Percentiles rank a stretch among this genome's conserved stretches.
Conservation (phyloP, 2,329 filamentous ascomycete species). For the Dothideomycetes sp. region DNA sequence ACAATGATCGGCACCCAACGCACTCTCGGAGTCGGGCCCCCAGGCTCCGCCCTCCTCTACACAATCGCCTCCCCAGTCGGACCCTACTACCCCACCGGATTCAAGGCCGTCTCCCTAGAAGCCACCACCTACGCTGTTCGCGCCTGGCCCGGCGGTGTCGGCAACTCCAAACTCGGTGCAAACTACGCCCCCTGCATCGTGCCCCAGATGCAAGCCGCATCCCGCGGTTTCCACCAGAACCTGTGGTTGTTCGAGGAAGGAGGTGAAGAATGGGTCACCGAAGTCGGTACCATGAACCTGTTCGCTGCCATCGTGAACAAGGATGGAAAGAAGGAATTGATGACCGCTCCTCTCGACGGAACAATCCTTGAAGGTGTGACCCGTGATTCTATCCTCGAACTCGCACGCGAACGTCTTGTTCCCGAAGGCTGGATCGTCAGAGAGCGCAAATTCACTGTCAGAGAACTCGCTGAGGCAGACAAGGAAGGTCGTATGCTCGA, state of each 20-base stretch:
- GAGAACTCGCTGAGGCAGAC: conserved; percentile 70
- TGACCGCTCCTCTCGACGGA: conserved; percentile 92
- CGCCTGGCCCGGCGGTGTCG: conserved; percentile 94
- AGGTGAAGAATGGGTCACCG: conserved; percentile 80
- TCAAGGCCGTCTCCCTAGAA: conserved; percentile 93
- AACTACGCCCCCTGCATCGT: conserved; percentile 99
- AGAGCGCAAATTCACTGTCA: conserved; percentile 90
- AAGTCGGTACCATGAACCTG: conserved; percentile 98
- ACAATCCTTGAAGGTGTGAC: conserved; percentile 95
- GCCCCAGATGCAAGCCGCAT: conserved; percentile 87
- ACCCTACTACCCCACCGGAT: conserved; percentile 95
- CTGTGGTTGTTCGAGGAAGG: conserved; percentile 78
- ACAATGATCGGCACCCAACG: conserved; percentile 96
- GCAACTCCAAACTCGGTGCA: conserved; percentile 95
- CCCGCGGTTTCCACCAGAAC: conserved; percentile 93
- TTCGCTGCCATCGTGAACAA: conserved; percentile 78
- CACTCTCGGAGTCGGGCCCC: conserved; percentile 86
- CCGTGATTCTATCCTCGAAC: conserved; percentile 76
- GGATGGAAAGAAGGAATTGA: conserved; percentile 80
- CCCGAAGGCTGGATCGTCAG: conserved; percentile 81
- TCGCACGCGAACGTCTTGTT: conserved; percentile 73
- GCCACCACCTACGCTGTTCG: conserved; percentile 94
- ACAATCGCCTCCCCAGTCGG: conserved; percentile 95
- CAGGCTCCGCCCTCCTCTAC: conserved; percentile 82
- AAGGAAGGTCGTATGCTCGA: conserved; percentile 80